Evolutionary conservation across 805 yeast genomes (phyloP), one percentile per base, ranked within the genome.

Genomic region (Pichia phayaonensis): DNA sequence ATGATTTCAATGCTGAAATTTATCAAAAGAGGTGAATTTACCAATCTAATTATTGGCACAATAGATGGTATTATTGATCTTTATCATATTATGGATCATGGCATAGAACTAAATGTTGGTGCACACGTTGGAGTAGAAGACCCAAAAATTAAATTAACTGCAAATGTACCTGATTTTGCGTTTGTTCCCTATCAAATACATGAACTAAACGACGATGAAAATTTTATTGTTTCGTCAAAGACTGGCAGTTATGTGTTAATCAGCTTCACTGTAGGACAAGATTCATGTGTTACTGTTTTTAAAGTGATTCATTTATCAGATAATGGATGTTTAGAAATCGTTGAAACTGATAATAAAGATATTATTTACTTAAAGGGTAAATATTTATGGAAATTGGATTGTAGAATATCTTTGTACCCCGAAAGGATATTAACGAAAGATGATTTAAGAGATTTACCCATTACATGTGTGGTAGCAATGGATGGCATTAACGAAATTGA

Each of bases 311-410:
- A 48, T n/a, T n/a, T 54, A 26, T 45, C 49, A 18, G 66, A 64
- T 20, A 59, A 56, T 15, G 43, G 45, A 13, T 59, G 61, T 1
- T 44, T 60, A 11, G 55, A 58, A 6, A 48, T 65, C 1, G 40
- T 59, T 6, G 41, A 49, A 13, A 42, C 44, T 12, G 27, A 29
- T 8, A 41, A 41, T 22, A n/a, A 42, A 2, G 18, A 29, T 1
- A 24, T 44, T 3, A 44, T 57, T 18, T 63, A 56, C 43, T 45
- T 68, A 3, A 38, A 54, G 3, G 52, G 63, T 1, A 61, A 58
- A 34, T 54, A 54, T 1, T 43, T 65, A 3, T 68, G 71, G 69
- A 60, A 55, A 34, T 38, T 68, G 3, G 61, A 62, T 47, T 36
- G 57, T 13, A 38, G 24, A 0, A 42, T 27, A 7, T 64, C 69